Conservation (phyloP, 441 rosid species). For the Eutrema salsugineum region DNA sequence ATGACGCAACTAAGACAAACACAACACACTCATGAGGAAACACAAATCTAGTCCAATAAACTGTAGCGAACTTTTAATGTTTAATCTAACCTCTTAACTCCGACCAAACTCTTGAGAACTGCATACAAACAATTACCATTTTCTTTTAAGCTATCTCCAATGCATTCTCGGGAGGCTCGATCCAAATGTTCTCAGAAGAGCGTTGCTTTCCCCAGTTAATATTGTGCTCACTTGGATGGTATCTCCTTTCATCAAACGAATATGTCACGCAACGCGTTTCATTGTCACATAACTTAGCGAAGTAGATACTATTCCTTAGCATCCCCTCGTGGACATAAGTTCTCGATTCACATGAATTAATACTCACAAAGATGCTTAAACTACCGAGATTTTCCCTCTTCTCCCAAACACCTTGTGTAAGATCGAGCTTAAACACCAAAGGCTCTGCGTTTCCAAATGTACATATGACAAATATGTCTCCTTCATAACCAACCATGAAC, state of each 20-base stretch:
- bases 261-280: conserved; percentile 3
- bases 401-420: conserved; percentile 9
- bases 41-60: not conserved
- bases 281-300: not conserved
- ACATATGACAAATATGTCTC: not conserved
- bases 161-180: conserved; percentile 10
- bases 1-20: not conserved
- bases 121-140: not conserved
- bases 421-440: conserved; percentile 24
- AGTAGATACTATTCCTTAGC: conserved; percentile 21
- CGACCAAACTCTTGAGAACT: not conserved
- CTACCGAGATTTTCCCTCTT: conserved; percentile 9
- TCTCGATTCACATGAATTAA: conserved; percentile 15
- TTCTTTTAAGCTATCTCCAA: not conserved
- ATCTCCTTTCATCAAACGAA: conserved; percentile 16
- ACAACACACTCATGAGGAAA: not conserved
- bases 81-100: not conserved
- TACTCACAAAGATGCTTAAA: conserved; percentile 6
- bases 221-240: not conserved
- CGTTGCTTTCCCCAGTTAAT: not conserved
- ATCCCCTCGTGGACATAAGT: conserved; percentile 16
- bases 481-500: conserved; percentile 16
- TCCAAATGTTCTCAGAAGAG: conserved; percentile 15
- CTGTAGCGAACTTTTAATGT: not conserved
- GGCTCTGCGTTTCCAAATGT: conserved; percentile 8